A percentile compares a stretch with the other conserved stretches of the same genome.
Conservation (phyloP, 345 rosid species). For the Moricandia moricandioides region DNA sequence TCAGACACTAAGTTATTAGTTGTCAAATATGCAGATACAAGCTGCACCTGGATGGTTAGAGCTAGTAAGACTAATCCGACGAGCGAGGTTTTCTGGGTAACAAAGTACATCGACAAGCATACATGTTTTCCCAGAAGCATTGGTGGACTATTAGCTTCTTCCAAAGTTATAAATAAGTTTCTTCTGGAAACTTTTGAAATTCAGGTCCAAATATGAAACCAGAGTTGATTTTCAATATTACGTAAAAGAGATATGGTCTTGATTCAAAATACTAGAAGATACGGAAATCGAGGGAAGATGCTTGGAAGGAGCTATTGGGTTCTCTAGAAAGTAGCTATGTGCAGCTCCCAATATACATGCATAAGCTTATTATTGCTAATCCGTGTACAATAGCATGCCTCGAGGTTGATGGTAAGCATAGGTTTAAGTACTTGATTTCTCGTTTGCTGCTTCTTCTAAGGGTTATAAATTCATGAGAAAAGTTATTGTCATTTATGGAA, state of each 20-base stretch:
- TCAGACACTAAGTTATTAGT: background rate
- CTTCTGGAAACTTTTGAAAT: too few relatives aligned
- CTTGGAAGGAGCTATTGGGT: background rate
- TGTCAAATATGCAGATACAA: background rate
- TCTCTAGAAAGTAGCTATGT: background rate
- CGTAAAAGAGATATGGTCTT: too few relatives aligned
- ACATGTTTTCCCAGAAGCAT: too few relatives aligned
- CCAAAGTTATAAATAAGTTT: too few relatives aligned
- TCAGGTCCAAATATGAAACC: background rate
- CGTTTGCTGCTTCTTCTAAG: too few relatives aligned
- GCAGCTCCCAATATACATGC: background rate
- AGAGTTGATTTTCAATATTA: background rate
- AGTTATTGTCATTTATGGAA: too few relatives aligned
- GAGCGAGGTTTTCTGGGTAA: background rate
- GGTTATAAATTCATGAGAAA: too few relatives aligned
- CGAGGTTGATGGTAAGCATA: too few relatives aligned
- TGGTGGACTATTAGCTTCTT: too few relatives aligned
- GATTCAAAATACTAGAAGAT: background rate
- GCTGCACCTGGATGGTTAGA: background rate
- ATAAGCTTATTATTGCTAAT: background rate
- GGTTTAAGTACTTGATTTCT: too few relatives aligned
- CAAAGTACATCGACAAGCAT: background rate
- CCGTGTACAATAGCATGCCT: too few relatives aligned
- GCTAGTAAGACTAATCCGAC: background rate
- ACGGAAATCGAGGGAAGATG: background rate